Base-by-base conservation (phyloP, 805 yeast genomes). In the Saturnispora halmiae region DNA sequence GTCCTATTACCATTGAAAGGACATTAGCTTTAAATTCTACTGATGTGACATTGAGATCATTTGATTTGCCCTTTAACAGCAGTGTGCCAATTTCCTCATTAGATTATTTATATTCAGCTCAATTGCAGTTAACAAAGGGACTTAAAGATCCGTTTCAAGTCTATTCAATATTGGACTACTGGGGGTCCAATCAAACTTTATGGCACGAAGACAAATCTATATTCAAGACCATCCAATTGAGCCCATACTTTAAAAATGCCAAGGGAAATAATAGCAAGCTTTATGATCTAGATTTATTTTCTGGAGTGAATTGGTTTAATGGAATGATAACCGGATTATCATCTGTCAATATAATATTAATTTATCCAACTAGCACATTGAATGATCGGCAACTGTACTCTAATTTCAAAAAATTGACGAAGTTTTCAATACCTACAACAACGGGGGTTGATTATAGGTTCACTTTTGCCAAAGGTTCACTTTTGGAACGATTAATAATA, bases 151-250 rank as follows among this genome's bases (percentile, higher is more conserved):
- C n/a, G 9, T 33, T 21, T 31, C 41, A 16, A 9, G 38, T 27
- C 31, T 55, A 62, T 43, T 62, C 75, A 0, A 72, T 75, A 0
- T 53, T 72, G 3, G 58, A 58, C 11, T 60, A 59, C 39, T 73
- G 78, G 77, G 51, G 60, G 28, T 61, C 64, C 46, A 50, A 64
- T 39, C 27, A 47, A 2, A 45, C 47, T 1, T 5, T 19, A 3
- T 48, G 71, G 24, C 18, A 31, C 3, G 39, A 45, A 3, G 77
- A 70, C 51, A 43, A 45, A 22, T 55, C 59, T 11, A 54, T 64
- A 2, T 40, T 70, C 21, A 62, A 51, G 45, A 69, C 77, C 0
- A 53, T 73, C 8, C 67, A 68, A 46, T 46, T 49, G 8, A 54
- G n/a, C n/a, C n/a, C n/a, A n/a, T n/a, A 54, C 9, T 47, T 37